Conservation (phyloP, 768 basidiomycete species). For the Hirschioporus abietinus region DNA sequence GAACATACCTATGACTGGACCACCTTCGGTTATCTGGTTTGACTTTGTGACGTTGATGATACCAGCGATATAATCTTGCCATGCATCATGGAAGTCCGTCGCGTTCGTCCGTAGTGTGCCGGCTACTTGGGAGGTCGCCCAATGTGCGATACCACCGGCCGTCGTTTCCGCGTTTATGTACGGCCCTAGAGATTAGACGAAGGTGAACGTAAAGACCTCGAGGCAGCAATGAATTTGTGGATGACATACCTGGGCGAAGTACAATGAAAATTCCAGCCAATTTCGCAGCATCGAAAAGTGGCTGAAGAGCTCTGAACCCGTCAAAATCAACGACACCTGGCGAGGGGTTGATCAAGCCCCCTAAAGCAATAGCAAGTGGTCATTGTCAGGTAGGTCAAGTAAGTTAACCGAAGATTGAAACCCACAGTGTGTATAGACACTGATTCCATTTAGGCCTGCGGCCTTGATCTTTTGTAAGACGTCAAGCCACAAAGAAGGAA, state of each 20-base stretch:
- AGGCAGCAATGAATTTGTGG: background rate
- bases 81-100: constrained; percentile 62
- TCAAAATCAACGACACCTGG: constrained; percentile 69
- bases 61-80: constrained; percentile 66
- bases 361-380: constrained; percentile 9
- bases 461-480: constrained; percentile 79
- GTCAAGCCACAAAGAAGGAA: constrained; percentile 76
- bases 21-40: constrained; percentile 66
- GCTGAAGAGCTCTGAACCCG: constrained; percentile 62
- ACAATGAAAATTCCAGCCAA: constrained; percentile 74
- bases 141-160: constrained; percentile 67
- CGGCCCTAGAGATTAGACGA: constrained; percentile 16
- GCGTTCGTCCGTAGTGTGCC: constrained; percentile 70
- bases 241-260: constrained; percentile 58
- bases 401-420: background rate
- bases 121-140: constrained; percentile 64
- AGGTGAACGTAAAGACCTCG: background rate
- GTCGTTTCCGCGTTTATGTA: constrained; percentile 81
- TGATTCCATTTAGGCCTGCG: constrained; percentile 72
- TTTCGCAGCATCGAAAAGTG: constrained; percentile 70
- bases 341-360: constrained; percentile 73
- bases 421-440: constrained; percentile 65
- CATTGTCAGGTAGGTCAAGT: background rate
- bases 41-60: constrained; percentile 55
- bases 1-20: constrained; percentile 64